Conservation (phyloP, 2,329 filamentous ascomycete species). For the Hypoxylon sp. region DNA sequence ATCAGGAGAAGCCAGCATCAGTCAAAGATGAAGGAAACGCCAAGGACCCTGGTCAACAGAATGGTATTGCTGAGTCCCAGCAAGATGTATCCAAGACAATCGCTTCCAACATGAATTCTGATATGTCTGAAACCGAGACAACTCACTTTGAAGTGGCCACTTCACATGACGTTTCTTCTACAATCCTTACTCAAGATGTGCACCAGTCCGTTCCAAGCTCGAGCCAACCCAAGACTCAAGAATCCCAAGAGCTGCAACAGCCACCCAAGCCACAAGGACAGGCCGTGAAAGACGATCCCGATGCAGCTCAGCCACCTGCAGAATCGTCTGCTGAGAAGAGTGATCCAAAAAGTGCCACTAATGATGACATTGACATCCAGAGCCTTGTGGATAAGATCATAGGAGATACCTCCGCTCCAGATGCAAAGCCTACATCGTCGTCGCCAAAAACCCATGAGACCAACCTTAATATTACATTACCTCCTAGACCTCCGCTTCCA, state of each 20-base stretch:
- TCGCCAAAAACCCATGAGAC: constrained; percentile 39
- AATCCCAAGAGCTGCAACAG: constrained; percentile 48
- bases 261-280: constrained; percentile 50
- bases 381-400: constrained; percentile 51
- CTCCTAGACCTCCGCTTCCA: constrained; percentile 62
- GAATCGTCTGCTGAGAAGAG: constrained; percentile 30
- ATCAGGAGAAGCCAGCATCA: constrained; percentile 48
- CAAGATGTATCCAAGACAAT: constrained; percentile 62
- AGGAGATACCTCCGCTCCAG: constrained; percentile 47
- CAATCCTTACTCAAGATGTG: constrained; percentile 43
- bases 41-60: constrained; percentile 64
- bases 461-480: constrained; percentile 57
- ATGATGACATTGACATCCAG: constrained; percentile 50
- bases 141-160: constrained; percentile 36
- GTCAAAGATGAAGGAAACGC: constrained; percentile 63
- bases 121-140: constrained; percentile 40
- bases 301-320: constrained; percentile 28
- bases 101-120: constrained; percentile 42
- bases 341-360: constrained; percentile 34
- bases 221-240: constrained; percentile 40
- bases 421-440: constrained; percentile 52
- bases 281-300: constrained; percentile 18
- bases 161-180: constrained; percentile 40
- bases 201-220: constrained; percentile 51
- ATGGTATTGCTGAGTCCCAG: constrained; percentile 54